Percentiles rank a stretch among this genome's conserved stretches.
Evolutionary conservation across 1,284 basidiomycete genomes (phyloP).

Genomic region (Coriolopsis trogii): DNA sequence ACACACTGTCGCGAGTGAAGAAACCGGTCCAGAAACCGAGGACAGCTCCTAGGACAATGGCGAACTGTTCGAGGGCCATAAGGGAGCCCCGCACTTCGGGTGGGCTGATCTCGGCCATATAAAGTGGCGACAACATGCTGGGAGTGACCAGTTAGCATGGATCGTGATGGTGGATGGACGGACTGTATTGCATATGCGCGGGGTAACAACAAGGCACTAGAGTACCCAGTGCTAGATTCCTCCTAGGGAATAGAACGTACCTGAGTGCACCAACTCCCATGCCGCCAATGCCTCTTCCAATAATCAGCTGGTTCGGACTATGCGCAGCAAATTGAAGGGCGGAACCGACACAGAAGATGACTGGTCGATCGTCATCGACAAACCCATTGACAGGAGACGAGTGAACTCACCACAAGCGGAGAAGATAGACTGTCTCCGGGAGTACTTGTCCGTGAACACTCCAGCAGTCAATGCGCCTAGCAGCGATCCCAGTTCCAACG

Average conservation of each 20-base stretch:
- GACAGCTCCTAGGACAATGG: constrained; percentile 78
- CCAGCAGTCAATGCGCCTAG: constrained; percentile 71
- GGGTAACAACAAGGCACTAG: too few relatives aligned
- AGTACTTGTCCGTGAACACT: constrained; percentile 65
- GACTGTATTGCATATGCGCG: too few relatives aligned
- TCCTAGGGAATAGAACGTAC: constrained; percentile 38
- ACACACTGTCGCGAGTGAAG: constrained; percentile 63
- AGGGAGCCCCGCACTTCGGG: constrained; percentile 83
- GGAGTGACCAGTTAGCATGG: background rate
- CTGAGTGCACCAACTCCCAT: constrained; percentile 80
- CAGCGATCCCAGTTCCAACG: constrained; percentile 76
- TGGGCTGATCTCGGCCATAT: constrained; percentile 83
- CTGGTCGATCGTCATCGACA: constrained; percentile 37
- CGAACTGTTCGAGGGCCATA: constrained; percentile 78
- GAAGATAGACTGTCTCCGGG: constrained; percentile 68
- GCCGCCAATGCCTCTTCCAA: constrained; percentile 75
- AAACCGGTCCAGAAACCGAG: constrained; percentile 84
- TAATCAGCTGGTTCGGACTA: constrained; percentile 56
- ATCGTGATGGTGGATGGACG: background rate
- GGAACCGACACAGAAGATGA: constrained; percentile 73
- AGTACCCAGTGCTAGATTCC: too few relatives aligned
- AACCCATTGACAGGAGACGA: background rate
- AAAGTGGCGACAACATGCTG: constrained; percentile 78
- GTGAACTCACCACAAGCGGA: constrained; percentile 60
- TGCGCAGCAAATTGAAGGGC: constrained; percentile 66